Evolutionary conservation across 2,329 filamentous ascomycete species (phyloP), one percentile per base, ranked within the genome.

Genomic region (Phialemonium atrogriseum): DNA sequence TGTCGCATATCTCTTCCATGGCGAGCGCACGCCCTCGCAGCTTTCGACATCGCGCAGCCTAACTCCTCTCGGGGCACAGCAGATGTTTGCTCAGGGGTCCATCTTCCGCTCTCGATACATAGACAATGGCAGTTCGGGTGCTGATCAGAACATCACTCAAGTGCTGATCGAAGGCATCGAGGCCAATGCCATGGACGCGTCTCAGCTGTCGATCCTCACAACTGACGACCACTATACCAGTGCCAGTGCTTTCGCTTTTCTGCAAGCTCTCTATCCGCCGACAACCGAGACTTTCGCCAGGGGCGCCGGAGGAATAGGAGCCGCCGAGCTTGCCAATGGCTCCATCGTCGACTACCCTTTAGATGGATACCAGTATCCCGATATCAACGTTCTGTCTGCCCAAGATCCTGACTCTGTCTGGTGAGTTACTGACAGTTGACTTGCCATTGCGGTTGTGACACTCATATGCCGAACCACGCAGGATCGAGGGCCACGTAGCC

Each of bases 181-280:
- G 12, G 30, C 42, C 7, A 49, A 66, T 36, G 54, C 55, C n/a
- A 60, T 76, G 28, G 59, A 73, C 44, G 70, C 68, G 36, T 43
- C 36, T 3, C 62, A 73, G 42, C 43, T 77, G 12, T 47, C 51
- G 19, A 43, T 70, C 20, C 40, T 58, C 19, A 59, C 62, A 13
- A 60, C 49, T 21, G 48, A 54, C 5, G 59, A 68, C 30, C 50
- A 55, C 16, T 67, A 59, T 47, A 48, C 88, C 19, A 72, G 77
- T 31, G 77, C 70, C 38, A 77, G 84, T 3, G 84, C 84, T 20
- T 62, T 73, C 31, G 85, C 80, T 1, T 93, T 94, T 55, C 59
- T 91, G 44, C 87, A 94, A 52, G 86, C 81, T 5, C 64, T 94
- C 4, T 94, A 94, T 49, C 86, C 87, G 3, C 84, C 85, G 0